Conservation (phyloP, 192 early-diverging fungal genomes). For the Mycoemilia scoparia region DNA sequence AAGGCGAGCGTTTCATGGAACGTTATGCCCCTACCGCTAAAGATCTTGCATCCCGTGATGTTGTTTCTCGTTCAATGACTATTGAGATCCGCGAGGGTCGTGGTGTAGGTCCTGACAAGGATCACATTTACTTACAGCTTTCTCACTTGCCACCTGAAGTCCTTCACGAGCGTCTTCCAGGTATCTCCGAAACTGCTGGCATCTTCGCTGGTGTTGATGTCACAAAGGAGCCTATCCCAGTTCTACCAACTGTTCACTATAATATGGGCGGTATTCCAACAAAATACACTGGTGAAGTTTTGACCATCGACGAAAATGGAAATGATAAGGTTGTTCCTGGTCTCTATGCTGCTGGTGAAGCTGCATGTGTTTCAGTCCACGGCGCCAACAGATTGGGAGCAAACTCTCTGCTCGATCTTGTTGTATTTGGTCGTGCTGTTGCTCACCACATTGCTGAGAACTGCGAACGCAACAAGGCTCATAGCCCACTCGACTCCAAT, state of each 20-base stretch:
- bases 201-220: conserved; percentile 98
- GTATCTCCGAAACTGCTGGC: conserved; percentile 96
- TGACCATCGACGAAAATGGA: conserved; percentile 56
- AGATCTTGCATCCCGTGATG: conserved; percentile 96
- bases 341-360: conserved; percentile 95
- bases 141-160: conserved; percentile 84
- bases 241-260: conserved; percentile 97
- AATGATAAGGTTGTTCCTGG: conserved; percentile 87
- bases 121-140: conserved; percentile 93
- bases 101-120: conserved; percentile 87
- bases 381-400: conserved; percentile 96
- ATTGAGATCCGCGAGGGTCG: conserved; percentile 95
- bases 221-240: conserved; percentile 98
- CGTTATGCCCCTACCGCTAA: conserved; percentile 96
- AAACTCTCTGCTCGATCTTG: conserved; percentile 95
- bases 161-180: conserved; percentile 81
- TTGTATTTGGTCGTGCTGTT: conserved; percentile 93
- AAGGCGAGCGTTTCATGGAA: conserved; percentile 99
- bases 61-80: conserved; percentile 97
- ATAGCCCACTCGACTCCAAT: conserved; percentile 58
- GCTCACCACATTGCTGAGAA: conserved; percentile 86
- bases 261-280: conserved; percentile 99
- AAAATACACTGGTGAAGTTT: conserved; percentile 88
- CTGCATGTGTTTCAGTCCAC: conserved; percentile 94
- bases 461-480: conserved; percentile 74